Conservation (phyloP, 495 filamentous ascomycete genomes). For the Penicillium parvum region DNA sequence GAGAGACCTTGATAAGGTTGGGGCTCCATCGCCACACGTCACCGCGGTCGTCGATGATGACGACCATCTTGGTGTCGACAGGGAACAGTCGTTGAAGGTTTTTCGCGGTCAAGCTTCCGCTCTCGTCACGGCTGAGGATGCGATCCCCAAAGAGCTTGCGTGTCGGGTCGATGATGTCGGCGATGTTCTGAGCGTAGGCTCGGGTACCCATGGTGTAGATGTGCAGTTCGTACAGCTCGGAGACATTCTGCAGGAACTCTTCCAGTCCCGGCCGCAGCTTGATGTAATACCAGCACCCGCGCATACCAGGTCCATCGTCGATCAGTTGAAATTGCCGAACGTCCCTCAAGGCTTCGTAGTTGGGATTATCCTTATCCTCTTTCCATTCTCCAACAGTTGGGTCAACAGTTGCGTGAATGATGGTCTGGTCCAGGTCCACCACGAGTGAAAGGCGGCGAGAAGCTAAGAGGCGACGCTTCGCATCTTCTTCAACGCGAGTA, state of each 20-base stretch:
- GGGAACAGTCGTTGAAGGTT: conserved; percentile 89
- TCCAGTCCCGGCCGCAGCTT: conserved; percentile 92
- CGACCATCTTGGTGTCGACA: conserved; percentile 97
- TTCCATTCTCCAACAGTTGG: conserved; percentile 96
- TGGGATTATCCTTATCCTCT: conserved; percentile 78
- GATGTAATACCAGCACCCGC: conserved; percentile 90
- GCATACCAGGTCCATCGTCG: conserved; percentile 73
- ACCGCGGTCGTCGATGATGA: conserved; percentile 95
- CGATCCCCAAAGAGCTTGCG: conserved; percentile 87
- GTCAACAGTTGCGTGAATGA: conserved; percentile 97
- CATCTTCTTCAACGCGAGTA: conserved; percentile 72
- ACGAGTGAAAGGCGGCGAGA: conserved; percentile 83
- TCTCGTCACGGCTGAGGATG: conserved; percentile 94
- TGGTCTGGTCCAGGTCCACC: conserved; percentile 96
- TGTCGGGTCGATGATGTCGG: conserved; percentile 87
- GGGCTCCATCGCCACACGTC: conserved; percentile 97
- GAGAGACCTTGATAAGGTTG: conserved; percentile 90
- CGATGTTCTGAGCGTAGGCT: conserved; percentile 87
- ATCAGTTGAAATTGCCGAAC: conserved; percentile 80
- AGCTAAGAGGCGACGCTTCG: conserved; percentile 75
- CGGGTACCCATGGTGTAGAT: conserved; percentile 99
- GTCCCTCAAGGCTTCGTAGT: conserved; percentile 84
- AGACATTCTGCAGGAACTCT: conserved; percentile 74
- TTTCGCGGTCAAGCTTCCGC: conserved; percentile 85
- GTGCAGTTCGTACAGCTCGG: conserved; percentile 85